Percentiles rank a stretch among this genome's conserved stretches.
These are phyloP conservation scores for Hansfordia pulvinata DNA, from an alignment of 2,329 filamentous ascomycete species.

Conservation along the genomic window DNA sequence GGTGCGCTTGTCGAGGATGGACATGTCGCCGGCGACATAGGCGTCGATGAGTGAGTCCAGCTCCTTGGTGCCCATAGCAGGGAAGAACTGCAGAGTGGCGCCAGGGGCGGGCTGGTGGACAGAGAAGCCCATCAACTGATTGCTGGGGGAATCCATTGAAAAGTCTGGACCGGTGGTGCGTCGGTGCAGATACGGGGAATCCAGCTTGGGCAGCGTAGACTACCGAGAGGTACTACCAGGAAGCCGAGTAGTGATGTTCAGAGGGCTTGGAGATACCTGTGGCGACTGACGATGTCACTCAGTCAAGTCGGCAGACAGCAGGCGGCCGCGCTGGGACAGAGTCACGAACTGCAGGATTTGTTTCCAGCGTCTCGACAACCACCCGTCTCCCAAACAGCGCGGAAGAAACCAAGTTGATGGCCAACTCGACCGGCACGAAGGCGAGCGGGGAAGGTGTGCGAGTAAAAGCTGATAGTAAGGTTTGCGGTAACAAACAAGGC, in stretches of 20 bases:
- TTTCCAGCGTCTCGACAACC: too few species aligned
- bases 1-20: slow-evolving; percentile 45
- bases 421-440: too few species aligned
- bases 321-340: not conserved
- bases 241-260: too few species aligned
- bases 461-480: too few species aligned
- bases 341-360: too few species aligned
- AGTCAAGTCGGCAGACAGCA: not conserved
- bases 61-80: slow-evolving; percentile 49
- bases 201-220: too few species aligned
- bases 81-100: slow-evolving; percentile 47
- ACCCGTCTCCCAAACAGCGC: too few species aligned
- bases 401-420: too few species aligned
- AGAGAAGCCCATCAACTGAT: slow-evolving; percentile 34
- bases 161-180: not conserved
- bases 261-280: not conserved
- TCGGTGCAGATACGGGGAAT: too few species aligned
- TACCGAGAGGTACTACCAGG: too few species aligned
- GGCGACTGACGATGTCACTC: not conserved
- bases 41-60: slow-evolving; percentile 45
- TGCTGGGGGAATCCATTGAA: slow-evolving; percentile 1
- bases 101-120: slow-evolving; percentile 45
- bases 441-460: too few species aligned
- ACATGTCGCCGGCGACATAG: slow-evolving; percentile 37
- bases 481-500: too few species aligned